These are phyloP conservation scores for Mycena rebaudengoi DNA, from an alignment of 768 basidiomycete genomes.

Conservation along the genomic window DNA sequence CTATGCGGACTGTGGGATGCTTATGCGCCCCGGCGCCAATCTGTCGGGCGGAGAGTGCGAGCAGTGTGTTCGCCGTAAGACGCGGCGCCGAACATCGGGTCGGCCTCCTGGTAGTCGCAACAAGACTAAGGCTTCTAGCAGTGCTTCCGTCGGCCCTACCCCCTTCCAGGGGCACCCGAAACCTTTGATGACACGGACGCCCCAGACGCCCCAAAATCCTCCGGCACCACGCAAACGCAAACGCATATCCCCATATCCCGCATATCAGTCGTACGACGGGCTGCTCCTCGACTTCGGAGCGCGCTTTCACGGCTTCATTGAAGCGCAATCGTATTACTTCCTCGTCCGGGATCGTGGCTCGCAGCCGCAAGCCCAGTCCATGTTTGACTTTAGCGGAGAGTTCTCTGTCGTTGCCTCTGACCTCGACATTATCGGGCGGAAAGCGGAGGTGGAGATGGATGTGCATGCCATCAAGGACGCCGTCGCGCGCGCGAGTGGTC, in stretches of 20 bases:
- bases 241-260: conserved; percentile 38
- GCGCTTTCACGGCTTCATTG: conserved; percentile 41
- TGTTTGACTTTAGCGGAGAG: conserved; percentile 61
- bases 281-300: conserved; percentile 37
- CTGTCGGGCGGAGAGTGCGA: conserved; percentile 31
- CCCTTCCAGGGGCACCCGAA: too few species aligned
- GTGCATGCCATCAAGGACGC: conserved; percentile 43
- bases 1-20: conserved; percentile 35
- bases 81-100: conserved; percentile 18
- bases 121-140: conserved; percentile 3
- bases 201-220: too few species aligned
- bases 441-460: conserved; percentile 35
- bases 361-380: conserved; percentile 25
- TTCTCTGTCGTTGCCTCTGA: conserved; percentile 55
- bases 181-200: neutral
- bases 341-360: conserved; percentile 31
- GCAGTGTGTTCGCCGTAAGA: conserved; percentile 38
- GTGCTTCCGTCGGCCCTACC: too few species aligned
- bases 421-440: conserved; percentile 46
- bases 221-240: conserved; percentile 31
- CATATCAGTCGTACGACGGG: conserved; percentile 42
- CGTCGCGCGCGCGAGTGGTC: conserved; percentile 42
- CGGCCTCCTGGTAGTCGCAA: conserved; percentile 17
- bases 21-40: conserved; percentile 13
- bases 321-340: conserved; percentile 45